Base-by-base conservation (phyloP, 345 rosid genomes). In the Draba incana region DNA sequence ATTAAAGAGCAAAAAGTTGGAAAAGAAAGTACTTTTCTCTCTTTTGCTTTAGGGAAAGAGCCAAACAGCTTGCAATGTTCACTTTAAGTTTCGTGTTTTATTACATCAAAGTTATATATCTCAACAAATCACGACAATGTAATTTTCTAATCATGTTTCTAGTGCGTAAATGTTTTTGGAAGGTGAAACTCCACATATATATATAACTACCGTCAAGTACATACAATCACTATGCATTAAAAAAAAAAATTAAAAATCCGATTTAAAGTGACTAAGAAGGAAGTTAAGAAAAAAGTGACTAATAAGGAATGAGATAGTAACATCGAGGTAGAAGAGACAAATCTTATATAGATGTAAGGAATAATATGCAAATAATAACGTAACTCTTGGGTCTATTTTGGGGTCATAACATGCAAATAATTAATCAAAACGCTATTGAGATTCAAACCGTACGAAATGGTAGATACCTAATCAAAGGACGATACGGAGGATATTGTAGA, bases 21-120 rank as follows among this genome's bases (percentile, higher is more conserved):
- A 74, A 66, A 66, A 53, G n/a, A 74, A 66, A 74, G 20, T 39
- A 45, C 39, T 52, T 67, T 60, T 33, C 35, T 52, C 44, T 59
- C 63, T 67, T 74, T 67, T 74, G 68, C 78, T 74, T 74, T 67
- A 66, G 38, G 63, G 37, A 74, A 74, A 67, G 77, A 66, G 63
- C 57, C 57, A 43, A 60, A 66, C 73, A 74, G 68, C 73, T 74
- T 60, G 73, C 68, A 74, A 16, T 59, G 57, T 44, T 68, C 23
- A 60, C 78, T 67, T 74, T 59, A 60, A 43, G 49, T 67, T 60
- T 66, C 33, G 16, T 66, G 60, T 60, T 74, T 51, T 53, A 7
- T 43, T 59, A 48, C 31, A 65, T 7, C 15, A 50, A 66, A 66
- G 45, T 41, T 56, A 13, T 10, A 31, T 72, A 64, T 39, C 30